Evolutionary conservation across 129 eudicot species (phyloP), one percentile per base, ranked within the genome.

Genomic region (Flaveria bidentis): DNA sequence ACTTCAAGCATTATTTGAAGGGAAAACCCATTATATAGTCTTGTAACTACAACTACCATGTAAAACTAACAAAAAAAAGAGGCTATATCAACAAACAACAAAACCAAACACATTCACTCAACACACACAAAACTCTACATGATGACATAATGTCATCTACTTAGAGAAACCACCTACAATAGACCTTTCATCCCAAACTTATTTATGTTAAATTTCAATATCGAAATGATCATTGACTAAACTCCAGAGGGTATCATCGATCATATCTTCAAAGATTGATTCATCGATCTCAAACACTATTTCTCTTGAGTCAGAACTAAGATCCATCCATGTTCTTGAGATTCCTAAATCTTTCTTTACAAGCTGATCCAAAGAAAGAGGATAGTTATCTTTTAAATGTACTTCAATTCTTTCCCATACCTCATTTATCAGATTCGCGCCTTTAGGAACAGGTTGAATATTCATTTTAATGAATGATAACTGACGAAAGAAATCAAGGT

Each of bases 321-420:
- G 81, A 33, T 87, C 86, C 94, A 86, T 85, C 99, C 97, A 91
- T 30, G 71, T 76, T 73, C 81, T 76, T 2, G 89, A 69, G 62
- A 81, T 82, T 57, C 71, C 81, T 77, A 89, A 61, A 84, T 95
- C 99, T 74, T 69, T 86, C 71, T 78, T 82, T 9, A 95, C 82
- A 57, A 91, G 87, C 55, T 78, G 94, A 73, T 95, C 99, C 79
- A 91, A 78, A 52, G 94, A 89, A 23, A 57, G 83, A 30, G 89
- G 77, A 41, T 85, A 77, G 60, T 85, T 80, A 67, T 72, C 77
- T 53, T 78, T 69, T 2, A 86, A 63, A 67, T 78, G 73, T 77
- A 81, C 53, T 39, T 91, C 95, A 17, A 95, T 93, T 73, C 89
- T 86, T 81, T 83, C 74, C 97, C 99, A 91, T 58, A 87, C 78